A percentile compares a stretch with the other conserved stretches of the same genome.
Evolutionary conservation across 257 asterid species (phyloP).

Genomic region (Solanum peruvianum): DNA sequence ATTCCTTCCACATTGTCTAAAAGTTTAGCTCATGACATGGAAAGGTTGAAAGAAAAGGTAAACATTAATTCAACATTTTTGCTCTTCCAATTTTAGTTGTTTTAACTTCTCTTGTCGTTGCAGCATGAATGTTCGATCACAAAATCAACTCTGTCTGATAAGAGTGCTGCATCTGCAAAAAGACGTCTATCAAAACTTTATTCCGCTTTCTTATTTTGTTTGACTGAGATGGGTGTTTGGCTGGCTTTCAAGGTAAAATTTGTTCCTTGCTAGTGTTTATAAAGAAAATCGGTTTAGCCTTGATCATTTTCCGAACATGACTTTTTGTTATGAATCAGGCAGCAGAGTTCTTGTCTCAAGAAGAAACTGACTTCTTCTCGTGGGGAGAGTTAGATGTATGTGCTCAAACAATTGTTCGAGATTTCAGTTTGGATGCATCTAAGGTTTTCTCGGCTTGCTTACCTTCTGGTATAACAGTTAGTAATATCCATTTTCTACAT

Average conservation of each 20-base stretch:
- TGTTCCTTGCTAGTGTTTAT: neutral
- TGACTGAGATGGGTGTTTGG: constrained; percentile 66
- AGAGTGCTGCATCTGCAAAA: constrained; percentile 26
- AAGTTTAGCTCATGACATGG: constrained; percentile 10
- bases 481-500: neutral
- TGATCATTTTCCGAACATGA: neutral
- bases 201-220: constrained; percentile 38
- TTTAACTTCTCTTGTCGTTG: constrained; percentile 1
- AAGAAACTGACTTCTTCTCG: constrained; percentile 12
- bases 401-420: constrained; percentile 23
- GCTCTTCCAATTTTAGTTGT: neutral
- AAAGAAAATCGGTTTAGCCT: neutral
- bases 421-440: constrained; percentile 42
- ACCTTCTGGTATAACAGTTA: constrained; percentile 36
- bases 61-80: neutral
- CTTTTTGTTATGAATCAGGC: constrained; percentile 30
- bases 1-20: constrained; percentile 8
- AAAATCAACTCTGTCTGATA: constrained; percentile 9
- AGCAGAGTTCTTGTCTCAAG: constrained; percentile 38
- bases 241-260: constrained; percentile 52
- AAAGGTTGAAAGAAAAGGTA: constrained; percentile 34
- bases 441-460: constrained; percentile 25
- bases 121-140: constrained; percentile 33
- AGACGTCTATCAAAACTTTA: constrained; percentile 27
- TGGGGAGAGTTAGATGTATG: constrained; percentile 37